A percentile compares a stretch with the other conserved stretches of the same genome.
Conservation (phyloP, 179 eudicot genomes). For the Beta corolliflora region DNA sequence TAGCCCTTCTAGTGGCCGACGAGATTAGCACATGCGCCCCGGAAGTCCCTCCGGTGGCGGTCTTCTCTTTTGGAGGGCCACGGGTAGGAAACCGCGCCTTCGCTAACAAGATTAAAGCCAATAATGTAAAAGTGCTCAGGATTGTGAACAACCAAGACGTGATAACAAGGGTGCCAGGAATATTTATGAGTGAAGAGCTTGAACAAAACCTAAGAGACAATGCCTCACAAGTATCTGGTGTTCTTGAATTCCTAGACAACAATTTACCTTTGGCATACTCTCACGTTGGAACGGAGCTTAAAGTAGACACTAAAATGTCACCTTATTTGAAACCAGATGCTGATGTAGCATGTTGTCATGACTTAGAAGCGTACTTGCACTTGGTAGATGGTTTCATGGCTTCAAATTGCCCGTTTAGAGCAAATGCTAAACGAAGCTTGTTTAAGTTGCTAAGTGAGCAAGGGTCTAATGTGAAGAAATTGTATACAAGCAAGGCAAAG, state of each 20-base stretch:
- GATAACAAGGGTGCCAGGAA: constrained; percentile 86
- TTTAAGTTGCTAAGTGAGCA: constrained; percentile 71
- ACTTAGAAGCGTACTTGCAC: constrained; percentile 88
- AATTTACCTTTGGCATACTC: constrained; percentile 79
- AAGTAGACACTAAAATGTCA: constrained; percentile 79
- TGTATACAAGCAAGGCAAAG: constrained; percentile 74
- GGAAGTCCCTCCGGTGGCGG: constrained; percentile 75
- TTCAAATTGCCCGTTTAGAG: constrained; percentile 72
- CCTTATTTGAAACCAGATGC: constrained; percentile 83
- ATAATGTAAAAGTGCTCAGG: constrained; percentile 68
- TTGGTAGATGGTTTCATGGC: constrained; percentile 80
- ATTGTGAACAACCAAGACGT: constrained; percentile 80
- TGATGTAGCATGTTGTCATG: constrained; percentile 92
- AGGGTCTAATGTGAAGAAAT: constrained; percentile 75
- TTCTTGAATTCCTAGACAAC: constrained; percentile 56
- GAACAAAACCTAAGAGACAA: constrained; percentile 54
- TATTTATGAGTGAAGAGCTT: constrained; percentile 73
- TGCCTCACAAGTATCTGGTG: constrained; percentile 10
- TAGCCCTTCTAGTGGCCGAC: constrained; percentile 79
- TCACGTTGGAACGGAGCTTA: constrained; percentile 76
- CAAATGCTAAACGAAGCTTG: constrained; percentile 84
- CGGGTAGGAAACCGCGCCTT: constrained; percentile 79
- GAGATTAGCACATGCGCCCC: constrained; percentile 42
- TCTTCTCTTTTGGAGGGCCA: constrained; percentile 92
- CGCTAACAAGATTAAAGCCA: constrained; percentile 35